Base-by-base conservation (phyloP, 768 basidiomycete genomes). In the Kwoniella sp. region DNA sequence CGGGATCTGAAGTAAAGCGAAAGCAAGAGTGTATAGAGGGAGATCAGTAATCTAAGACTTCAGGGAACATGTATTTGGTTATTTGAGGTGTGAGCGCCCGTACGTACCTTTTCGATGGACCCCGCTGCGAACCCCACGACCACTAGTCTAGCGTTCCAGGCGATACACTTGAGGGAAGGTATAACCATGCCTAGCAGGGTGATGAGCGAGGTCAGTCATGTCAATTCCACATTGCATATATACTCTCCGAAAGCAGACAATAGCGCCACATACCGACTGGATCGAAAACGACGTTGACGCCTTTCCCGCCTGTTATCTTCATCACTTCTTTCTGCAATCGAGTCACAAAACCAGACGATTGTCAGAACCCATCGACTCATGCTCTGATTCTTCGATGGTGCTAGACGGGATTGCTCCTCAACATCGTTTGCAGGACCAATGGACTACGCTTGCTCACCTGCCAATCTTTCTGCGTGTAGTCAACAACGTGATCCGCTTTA, bases 41-140 rank as follows among this genome's bases (percentile, higher is more conserved):
- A 15, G 11, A 52, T 25, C n/a, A 48, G 7, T 25, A 13, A 17
- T 45, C 25, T 38, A n/a, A 25, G 1, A 22, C 29, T 29, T 38
- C 38, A 31, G n/a, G 12, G 31, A 13, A 29, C 41, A 37, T 1
- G 13, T 28, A 53, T 55, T 58, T 13, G 38, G 50, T 13, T 55
- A 9, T n/a, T 25, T 20, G 4, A 23, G 13, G 12, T 1, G 26
- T 1, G 37, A n/a, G 23, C 11, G 30, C 61, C 76, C 11, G n/a
- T n/a, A n/a, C n/a, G n/a, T 55, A 90, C 89, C 84, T 92, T 91
- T 80, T 93, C 92, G 60, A 95, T 92, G 13, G 84, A 81, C 2
- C 91, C 91, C 7, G 85, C 90, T 2, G 90, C 92, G 79, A 94
- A 98, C 0, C 95, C 96, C 57, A 99, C 88, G n/a, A 98, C 90